A percentile compares a stretch with the other conserved stretches of the same genome.
These are phyloP conservation scores for Tetrapisispora phaffii DNA, from an alignment of 805 yeast genomes.

Conservation along the genomic window DNA sequence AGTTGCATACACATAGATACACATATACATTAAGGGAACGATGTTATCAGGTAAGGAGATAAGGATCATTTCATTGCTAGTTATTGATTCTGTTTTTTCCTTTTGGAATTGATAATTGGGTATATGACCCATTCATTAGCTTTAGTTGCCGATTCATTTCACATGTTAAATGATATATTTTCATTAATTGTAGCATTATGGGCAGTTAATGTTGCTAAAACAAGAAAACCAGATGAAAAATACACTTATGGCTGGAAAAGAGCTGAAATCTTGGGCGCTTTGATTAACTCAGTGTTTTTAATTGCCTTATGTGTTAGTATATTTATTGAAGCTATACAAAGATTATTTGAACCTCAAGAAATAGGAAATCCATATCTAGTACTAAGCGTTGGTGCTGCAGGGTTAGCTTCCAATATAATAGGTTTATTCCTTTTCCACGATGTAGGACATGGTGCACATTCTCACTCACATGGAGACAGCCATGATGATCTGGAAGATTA, in stretches of 20 bases:
- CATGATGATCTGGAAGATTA: conserved; percentile 3
- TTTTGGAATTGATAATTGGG: conserved; percentile 76
- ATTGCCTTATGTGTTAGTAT: conserved; percentile 89
- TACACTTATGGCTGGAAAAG: conserved; percentile 98
- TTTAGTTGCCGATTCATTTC: conserved; percentile 91
- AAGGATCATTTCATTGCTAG: conserved; percentile 61
- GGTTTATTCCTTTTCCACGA: conserved; percentile 88
- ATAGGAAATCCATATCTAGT: conserved; percentile 78
- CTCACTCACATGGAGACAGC: conserved; percentile 22
- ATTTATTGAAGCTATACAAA: conserved; percentile 83
- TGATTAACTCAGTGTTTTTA: conserved; percentile 85
- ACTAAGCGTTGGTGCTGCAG: conserved; percentile 71
- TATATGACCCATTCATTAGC: conserved; percentile 92
- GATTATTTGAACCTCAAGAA: conserved; percentile 71
- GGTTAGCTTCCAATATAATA: conserved; percentile 68
- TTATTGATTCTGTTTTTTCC: conserved; percentile 75
- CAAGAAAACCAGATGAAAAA: conserved; percentile 69
- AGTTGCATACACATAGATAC: background rate
- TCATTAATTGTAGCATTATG: conserved; percentile 84
- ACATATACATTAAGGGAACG: background rate
- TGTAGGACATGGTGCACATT: conserved; percentile 40
- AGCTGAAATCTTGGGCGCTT: conserved; percentile 93
- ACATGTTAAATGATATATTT: conserved; percentile 91
- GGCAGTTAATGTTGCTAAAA: conserved; percentile 89
- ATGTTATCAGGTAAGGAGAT: conserved; percentile 41